A percentile compares a stretch with the other conserved stretches of the same genome.
Conservation (phyloP, 2,329 filamentous ascomycete species). For the Nannizziopsis barbatae region DNA sequence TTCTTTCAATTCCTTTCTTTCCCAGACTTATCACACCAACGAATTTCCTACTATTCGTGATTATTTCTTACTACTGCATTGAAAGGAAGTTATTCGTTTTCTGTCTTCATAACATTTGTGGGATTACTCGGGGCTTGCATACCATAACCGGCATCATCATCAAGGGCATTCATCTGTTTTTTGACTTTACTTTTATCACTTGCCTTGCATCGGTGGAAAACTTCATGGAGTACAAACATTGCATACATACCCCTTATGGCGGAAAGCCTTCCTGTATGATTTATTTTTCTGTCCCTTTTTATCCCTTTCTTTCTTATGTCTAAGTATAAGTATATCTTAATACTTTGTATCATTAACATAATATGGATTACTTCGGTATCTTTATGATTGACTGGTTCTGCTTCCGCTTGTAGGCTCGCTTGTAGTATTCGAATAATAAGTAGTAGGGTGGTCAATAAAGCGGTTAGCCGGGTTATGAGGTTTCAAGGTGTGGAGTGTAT, state of each 20-base stretch:
- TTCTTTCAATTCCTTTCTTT: not conserved
- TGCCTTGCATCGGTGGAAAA: constrained; percentile 7
- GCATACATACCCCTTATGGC: not conserved
- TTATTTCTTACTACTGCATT: constrained; percentile 3
- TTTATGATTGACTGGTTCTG: no score
- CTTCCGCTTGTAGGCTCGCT: no score
- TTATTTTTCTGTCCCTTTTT: not conserved
- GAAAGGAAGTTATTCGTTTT: not conserved
- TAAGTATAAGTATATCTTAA: not conserved
- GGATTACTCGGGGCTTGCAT: constrained; percentile 5
- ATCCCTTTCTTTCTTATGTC: no score
- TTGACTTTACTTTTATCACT: no score
- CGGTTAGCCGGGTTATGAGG: no score
- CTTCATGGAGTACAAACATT: constrained; percentile 3
- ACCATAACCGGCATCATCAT: not conserved
- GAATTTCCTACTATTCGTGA: not conserved
- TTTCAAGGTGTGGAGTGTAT: no score
- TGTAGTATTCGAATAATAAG: no score
- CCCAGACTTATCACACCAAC: not conserved
- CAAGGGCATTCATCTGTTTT: not conserved
- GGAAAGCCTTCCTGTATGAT: constrained; percentile 6
- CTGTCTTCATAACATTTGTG: not conserved
- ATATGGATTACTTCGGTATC: constrained; percentile 7
- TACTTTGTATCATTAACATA: constrained; percentile 8
- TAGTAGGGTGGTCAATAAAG: no score